Percentiles rank a stretch among this genome's conserved stretches.
phyloP scores from a whole-genome alignment of 139 green algal genomes.

The Coelastrella sp. region DNA sequence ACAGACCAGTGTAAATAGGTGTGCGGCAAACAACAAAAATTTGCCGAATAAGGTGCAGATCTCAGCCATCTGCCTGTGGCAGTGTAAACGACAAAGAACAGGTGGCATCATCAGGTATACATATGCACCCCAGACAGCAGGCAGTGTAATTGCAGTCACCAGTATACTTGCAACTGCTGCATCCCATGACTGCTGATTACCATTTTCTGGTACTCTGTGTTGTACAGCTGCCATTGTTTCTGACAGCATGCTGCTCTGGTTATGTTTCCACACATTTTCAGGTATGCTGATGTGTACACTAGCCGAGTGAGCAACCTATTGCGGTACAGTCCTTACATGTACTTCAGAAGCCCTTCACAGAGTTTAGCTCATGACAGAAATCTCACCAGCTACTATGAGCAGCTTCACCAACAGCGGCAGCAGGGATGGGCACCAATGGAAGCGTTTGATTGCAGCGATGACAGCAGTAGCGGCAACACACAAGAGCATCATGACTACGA shows the following conservation, averaged over 20 bases:
- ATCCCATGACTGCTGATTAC: conserved; percentile 31
- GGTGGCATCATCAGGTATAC: no score
- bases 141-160: no score
- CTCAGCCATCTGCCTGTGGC: no score
- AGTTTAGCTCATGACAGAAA: conserved; percentile 83
- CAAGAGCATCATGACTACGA: background rate
- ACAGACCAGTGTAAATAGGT: no score
- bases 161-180: no score
- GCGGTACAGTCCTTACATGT: conserved; percentile 82
- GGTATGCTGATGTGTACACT: conserved; percentile 90
- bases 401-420: conserved; percentile 7
- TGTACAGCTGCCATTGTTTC: background rate
- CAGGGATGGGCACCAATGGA: background rate
- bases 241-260: no score
- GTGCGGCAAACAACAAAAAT: no score
- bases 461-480: background rate
- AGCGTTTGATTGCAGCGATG: background rate
- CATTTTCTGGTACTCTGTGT: background rate
- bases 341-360: conserved; percentile 83
- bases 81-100: no score
- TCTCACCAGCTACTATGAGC: conserved; percentile 58
- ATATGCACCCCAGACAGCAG: no score
- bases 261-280: background rate
- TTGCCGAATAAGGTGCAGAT: no score
- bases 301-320: conserved; percentile 94